phyloP scores from a whole-genome alignment of 331 rosid genomes.

The Quercus lobata region DNA sequence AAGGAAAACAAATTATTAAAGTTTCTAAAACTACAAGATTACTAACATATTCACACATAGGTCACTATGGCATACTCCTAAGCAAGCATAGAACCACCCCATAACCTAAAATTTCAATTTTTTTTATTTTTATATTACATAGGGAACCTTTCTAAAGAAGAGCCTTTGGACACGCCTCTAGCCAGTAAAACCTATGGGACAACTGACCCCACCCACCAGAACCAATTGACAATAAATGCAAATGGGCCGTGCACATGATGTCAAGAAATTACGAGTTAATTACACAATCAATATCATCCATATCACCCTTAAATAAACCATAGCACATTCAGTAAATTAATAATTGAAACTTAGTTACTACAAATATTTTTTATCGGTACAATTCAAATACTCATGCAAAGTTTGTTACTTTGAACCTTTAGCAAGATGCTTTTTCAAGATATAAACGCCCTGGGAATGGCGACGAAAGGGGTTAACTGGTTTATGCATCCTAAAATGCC shows the following conservation, averaged over 20 bases:
- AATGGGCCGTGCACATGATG: neutral
- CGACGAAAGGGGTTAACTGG: neutral
- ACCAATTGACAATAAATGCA: neutral
- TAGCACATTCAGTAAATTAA: neutral
- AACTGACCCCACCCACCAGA: no score
- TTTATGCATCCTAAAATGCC: neutral
- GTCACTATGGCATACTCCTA: neutral
- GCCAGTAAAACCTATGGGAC: no score
- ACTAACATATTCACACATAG: neutral
- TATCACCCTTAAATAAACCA: neutral
- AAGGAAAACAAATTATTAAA: neutral
- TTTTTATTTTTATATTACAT: no score
- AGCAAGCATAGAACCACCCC: neutral
- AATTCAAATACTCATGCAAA: neutral
- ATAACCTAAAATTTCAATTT: neutral
- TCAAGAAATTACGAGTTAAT: neutral
- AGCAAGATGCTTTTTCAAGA: neutral
- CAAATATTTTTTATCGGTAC: neutral
- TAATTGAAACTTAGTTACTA: neutral
- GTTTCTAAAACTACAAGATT: neutral
- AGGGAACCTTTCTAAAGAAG: no score
- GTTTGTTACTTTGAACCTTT: neutral
- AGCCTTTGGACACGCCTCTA: no score
- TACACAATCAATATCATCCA: neutral
- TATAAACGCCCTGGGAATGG: neutral